Base-by-base conservation (phyloP, 1,284 basidiomycete genomes). In the Ustilago nuda region DNA sequence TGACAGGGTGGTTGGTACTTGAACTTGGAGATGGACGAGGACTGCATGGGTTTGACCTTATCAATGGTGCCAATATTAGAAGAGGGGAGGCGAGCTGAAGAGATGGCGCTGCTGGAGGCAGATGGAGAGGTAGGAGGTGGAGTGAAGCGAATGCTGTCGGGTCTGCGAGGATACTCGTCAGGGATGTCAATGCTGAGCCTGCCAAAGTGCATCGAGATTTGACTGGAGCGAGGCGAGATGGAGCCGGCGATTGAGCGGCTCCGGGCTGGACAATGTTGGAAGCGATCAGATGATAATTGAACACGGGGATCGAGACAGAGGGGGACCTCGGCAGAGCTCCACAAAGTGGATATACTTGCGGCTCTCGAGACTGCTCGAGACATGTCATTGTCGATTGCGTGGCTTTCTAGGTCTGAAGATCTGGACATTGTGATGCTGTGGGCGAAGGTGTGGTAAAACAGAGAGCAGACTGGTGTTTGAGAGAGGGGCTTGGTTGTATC, bases 301-400 rank as follows among this genome's bases (percentile, higher is more conserved):
- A 66, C 65, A 43, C 75, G 68, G 8, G 68, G 60, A 41, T 81
- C 81, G n/a, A 82, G 71, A 53, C 79, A 79, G 37, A 82, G 58
- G 2, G 81, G 81, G 0, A 81, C 68, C 8, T 82, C 81, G 41
- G 81, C 81, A 7, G 81, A 82, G 68, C 75, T 80, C 81, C 81
- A 81, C 2, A 81, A 23, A 6, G 78, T 80, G 0, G 77, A 75
- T 45, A 82, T 76, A 62, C 78, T 79, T 35, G 66, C 77, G 12
- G 74, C 61, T 45, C 74, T 63, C 8, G 74, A 76, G 17, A 61
- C 61, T 2, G 64, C 50, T 4, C 74, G 46, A 12, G 68, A 65
- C 62, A 76, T 56, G 58, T 48, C 59, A 36, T 64, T 56, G 35
- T 74, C 62, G 41, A 52, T 55, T 1, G 64, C 61, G 7, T 73